Evolutionary conservation across 2,329 filamentous ascomycete species (phyloP), one percentile per base, ranked within the genome.

Genomic region (Aspergillus ustus): DNA sequence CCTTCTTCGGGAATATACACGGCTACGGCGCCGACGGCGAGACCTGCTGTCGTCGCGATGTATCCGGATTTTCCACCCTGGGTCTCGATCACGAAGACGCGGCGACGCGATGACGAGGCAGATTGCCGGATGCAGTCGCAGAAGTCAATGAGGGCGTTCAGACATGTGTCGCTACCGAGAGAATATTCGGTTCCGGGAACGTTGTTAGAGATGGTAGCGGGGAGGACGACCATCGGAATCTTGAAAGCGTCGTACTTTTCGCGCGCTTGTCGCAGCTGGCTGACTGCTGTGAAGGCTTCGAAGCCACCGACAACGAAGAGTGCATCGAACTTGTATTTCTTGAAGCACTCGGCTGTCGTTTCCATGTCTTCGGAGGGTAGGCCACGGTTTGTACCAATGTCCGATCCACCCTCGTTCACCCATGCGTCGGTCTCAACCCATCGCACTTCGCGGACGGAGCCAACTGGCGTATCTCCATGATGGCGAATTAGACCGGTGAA

Each of bases 161-260:
- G 82, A 74, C 95, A 98, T 1, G 95, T 99, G 73, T 99, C 95
- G 34, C 93, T 97, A 48, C 95, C 95, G 50, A 99, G 87, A 1
- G 93, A 97, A 82, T 97, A 98, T 78, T 99, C 95, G 0, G 94
- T 97, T 44, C 95, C 95, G 0, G 95, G 95, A 4, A 99, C 95
- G 76, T 99, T 99, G 84, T 99, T 99, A 67, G 92, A 97, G 69
- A 99, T 94, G 9, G 95, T 99, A n/a, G 95, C 95, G 0, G 95
- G 95, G 28, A 99, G 84, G 46, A 97, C 85, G 57, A 90, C 86
- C 84, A 98, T 92, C 20, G 95, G 95, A 66, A 99, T 97, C 77
- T 92, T 93, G 74, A 99, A 91, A 1, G 91, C 89, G 11, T 91
- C 88, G 78, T 91, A 97, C 63, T 91, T 80, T 40, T 87, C 85